These are phyloP conservation scores for Ceraceosorus bombacis DNA, from an alignment of 1,284 basidiomycete species.

Conservation along the genomic window DNA sequence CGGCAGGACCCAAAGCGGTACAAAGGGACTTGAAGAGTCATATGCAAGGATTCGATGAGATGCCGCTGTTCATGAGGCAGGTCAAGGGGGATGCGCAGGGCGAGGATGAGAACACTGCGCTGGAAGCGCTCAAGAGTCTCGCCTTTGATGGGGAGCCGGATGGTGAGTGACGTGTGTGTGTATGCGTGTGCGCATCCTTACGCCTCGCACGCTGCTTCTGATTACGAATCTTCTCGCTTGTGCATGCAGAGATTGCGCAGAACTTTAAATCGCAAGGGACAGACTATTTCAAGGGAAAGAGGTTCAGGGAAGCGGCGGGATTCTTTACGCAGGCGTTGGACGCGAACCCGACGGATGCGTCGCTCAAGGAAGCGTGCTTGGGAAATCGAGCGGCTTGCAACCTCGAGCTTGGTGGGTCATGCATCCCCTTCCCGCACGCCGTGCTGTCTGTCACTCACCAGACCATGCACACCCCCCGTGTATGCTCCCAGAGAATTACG, in stretches of 20 bases:
- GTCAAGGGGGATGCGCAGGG: constrained; percentile 58
- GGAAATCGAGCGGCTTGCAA: constrained; percentile 84
- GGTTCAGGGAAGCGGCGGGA: constrained; percentile 73
- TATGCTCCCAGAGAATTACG: constrained; percentile 65
- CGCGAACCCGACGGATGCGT: constrained; percentile 63
- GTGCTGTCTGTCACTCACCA: constrained; percentile 13
- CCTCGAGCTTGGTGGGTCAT: constrained; percentile 64
- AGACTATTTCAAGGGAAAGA: constrained; percentile 79
- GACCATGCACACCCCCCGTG: not conserved
- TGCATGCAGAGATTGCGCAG: constrained; percentile 65
- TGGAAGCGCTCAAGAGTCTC: constrained; percentile 78
- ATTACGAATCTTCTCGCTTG: not conserved
- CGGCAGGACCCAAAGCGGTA: too few relatives aligned
- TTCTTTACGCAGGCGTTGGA: constrained; percentile 89
- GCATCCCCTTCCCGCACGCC: constrained; percentile 8
- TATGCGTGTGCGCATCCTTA: too few relatives aligned
- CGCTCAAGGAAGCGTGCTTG: constrained; percentile 57
- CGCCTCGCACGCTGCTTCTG: not conserved
- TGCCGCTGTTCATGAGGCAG: constrained; percentile 85
- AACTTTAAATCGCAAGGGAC: constrained; percentile 95
- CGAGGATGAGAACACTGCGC: constrained; percentile 53
- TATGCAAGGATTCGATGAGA: constrained; percentile 30
- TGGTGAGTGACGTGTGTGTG: constrained; percentile 57
- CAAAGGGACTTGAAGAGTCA: constrained; percentile 1
- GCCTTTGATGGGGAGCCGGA: constrained; percentile 84